These are phyloP conservation scores for Balansia obtecta DNA, from an alignment of 2,329 filamentous ascomycete species.

Conservation along the genomic window DNA sequence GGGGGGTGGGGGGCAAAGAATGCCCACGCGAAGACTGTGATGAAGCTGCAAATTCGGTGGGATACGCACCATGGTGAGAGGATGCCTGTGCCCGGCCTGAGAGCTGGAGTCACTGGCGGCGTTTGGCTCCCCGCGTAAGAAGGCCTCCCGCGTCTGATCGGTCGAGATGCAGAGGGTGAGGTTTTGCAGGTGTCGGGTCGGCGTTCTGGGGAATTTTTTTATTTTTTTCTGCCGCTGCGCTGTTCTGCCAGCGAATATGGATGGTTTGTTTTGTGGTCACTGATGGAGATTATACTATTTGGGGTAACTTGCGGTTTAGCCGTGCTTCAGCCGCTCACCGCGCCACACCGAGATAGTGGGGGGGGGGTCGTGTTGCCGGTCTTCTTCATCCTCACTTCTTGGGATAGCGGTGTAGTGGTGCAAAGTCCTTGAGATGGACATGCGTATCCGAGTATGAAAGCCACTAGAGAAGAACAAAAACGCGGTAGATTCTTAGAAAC, in stretches of 20 bases:
- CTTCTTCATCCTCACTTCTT: too few species aligned
- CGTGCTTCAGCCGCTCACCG: constrained; percentile 15
- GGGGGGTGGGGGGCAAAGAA: too few species aligned
- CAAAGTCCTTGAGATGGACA: too few species aligned
- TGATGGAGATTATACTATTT: constrained; percentile 15
- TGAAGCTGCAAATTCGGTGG: not conserved
- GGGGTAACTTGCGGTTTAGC: constrained; percentile 8
- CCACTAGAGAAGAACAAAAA: too few species aligned
- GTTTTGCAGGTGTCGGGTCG: constrained; percentile 7
- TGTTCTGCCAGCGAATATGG: constrained; percentile 12
- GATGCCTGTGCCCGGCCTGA: not conserved
- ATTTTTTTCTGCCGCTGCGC: constrained; percentile 18
- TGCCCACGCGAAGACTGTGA: too few species aligned
- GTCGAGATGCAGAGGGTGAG: constrained; percentile 13
- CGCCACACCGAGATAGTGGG: not conserved
- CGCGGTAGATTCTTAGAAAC: too few species aligned
- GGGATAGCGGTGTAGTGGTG: too few species aligned
- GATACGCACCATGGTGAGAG: constrained; percentile 18
- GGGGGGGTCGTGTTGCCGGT: too few species aligned
- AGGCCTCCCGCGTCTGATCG: constrained; percentile 13
- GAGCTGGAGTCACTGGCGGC: not conserved
- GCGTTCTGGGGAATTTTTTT: too few species aligned
- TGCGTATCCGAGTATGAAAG: too few species aligned
- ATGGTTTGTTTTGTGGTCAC: constrained; percentile 8
- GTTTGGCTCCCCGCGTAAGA: constrained; percentile 4